Percentiles rank a stretch among this genome's conserved stretches.
phyloP scores from a whole-genome alignment of 2,329 filamentous ascomycete species.

The Cercospora berteroae region DNA sequence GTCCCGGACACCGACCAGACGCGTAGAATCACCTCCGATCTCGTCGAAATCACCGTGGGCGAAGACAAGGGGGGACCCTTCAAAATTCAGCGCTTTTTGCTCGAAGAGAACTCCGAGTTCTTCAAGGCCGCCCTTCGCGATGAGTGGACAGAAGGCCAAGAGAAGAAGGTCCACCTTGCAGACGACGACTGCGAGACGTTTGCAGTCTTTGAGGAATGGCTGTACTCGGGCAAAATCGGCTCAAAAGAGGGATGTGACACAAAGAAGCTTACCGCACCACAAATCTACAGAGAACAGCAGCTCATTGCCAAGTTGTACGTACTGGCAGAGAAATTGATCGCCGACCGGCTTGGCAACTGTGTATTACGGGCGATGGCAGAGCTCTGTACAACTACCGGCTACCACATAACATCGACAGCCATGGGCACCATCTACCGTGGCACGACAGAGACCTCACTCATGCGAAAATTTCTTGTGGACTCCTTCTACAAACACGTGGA shows the following conservation, averaged over 20 bases:
- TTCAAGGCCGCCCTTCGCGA: slow-evolving; percentile 1
- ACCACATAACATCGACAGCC: too few species aligned
- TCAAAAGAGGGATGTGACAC: neutral
- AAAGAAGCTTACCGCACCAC: too few species aligned
- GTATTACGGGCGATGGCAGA: neutral
- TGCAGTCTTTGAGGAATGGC: neutral
- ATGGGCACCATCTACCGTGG: too few species aligned
- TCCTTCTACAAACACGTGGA: too few species aligned
- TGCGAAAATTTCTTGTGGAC: too few species aligned
- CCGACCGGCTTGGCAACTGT: slow-evolving; percentile 1
- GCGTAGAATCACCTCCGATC: neutral
- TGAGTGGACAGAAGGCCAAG: slow-evolving; percentile 6
- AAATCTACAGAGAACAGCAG: neutral
- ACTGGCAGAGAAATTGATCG: slow-evolving; percentile 6
- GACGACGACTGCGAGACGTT: neutral
- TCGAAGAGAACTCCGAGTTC: neutral
- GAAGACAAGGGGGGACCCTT: neutral
- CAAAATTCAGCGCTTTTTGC: neutral
- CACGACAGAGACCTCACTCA: too few species aligned
- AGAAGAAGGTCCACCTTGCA: slow-evolving; percentile 1
- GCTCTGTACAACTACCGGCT: neutral
- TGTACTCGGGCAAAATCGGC: neutral
- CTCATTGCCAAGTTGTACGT: slow-evolving; percentile 1
- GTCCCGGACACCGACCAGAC: neutral
- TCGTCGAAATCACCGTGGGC: slow-evolving; percentile 1